Percentiles rank a stretch among this genome's conserved stretches.
These are phyloP conservation scores for Pulveroboletus sp. DNA, from an alignment of 768 basidiomycete species.

Conservation along the genomic window DNA sequence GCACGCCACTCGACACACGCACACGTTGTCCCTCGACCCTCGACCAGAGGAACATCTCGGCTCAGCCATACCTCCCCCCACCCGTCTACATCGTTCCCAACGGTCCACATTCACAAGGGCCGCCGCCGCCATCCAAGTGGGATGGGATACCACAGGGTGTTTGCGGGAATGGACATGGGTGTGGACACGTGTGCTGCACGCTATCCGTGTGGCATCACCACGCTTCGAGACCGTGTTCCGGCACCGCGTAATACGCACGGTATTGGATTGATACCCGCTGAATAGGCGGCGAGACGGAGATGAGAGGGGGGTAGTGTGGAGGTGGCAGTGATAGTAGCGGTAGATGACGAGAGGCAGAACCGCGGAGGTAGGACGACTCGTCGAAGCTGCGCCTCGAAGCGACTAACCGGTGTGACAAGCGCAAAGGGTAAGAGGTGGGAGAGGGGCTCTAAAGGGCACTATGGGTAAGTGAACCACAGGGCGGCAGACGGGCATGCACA, in stretches of 20 bases:
- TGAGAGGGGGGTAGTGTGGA: constrained; percentile 1
- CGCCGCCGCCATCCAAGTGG: not conserved
- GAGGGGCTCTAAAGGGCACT: not conserved
- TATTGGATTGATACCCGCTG: not conserved
- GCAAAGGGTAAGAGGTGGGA: not conserved
- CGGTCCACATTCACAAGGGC: not conserved
- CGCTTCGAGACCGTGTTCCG: not conserved
- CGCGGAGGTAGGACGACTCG: constrained; percentile 3
- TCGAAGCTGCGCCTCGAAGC: not conserved
- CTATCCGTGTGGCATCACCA: not conserved
- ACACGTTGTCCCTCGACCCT: not conserved
- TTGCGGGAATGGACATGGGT: not conserved
- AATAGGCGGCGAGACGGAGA: not conserved
- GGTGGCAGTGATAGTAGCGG: not conserved
- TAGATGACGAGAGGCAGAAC: not conserved
- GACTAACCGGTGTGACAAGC: not conserved
- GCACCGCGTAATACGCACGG: constrained; percentile 2
- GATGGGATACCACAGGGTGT: not conserved
- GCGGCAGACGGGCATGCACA: too few species aligned
- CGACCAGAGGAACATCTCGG: not conserved
- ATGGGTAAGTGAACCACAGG: not conserved
- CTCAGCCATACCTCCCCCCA: not conserved
- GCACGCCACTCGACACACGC: constrained; percentile 5
- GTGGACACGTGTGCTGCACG: constrained; percentile 2
- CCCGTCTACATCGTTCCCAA: not conserved